These are phyloP conservation scores for Xylaria longipes DNA, from an alignment of 495 filamentous ascomycete species.

Conservation along the genomic window DNA sequence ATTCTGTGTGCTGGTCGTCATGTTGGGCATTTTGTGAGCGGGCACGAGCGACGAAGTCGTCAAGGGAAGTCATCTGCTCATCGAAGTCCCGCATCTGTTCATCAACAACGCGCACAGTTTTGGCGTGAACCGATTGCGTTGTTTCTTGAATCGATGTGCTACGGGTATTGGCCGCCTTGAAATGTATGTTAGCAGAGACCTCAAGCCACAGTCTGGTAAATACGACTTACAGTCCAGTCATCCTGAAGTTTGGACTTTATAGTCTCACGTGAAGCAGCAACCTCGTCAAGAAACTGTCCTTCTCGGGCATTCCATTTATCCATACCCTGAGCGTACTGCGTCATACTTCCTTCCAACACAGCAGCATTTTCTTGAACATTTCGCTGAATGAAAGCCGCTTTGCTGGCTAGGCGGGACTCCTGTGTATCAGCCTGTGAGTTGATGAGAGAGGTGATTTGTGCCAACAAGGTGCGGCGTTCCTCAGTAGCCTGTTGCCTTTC, in stretches of 20 bases:
- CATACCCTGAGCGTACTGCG: slow-evolving; percentile 72
- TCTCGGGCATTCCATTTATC: slow-evolving; percentile 77
- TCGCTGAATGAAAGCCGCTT: slow-evolving; percentile 64
- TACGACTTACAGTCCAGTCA: slow-evolving; percentile 77
- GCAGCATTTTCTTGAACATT: slow-evolving; percentile 67
- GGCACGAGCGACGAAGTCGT: slow-evolving; percentile 87
- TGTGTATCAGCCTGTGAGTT: slow-evolving; percentile 76
- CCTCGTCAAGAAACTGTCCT: slow-evolving; percentile 69
- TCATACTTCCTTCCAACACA: slow-evolving; percentile 66
- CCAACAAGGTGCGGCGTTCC: slow-evolving; percentile 75
- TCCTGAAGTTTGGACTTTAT: slow-evolving; percentile 82
- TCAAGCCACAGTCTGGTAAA: background rate
- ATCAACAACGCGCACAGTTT: slow-evolving; percentile 88
- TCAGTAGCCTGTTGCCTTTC: slow-evolving; percentile 74
- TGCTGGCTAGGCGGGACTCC: slow-evolving; percentile 69
- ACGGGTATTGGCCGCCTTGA: slow-evolving; percentile 75
- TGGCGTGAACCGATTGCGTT: slow-evolving; percentile 87
- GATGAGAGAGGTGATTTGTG: slow-evolving; percentile 77
- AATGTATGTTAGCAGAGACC: slow-evolving; percentile 39
- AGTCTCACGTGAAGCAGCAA: slow-evolving; percentile 72
- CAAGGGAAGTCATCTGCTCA: slow-evolving; percentile 83
- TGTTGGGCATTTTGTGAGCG: slow-evolving; percentile 80
- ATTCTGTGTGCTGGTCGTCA: slow-evolving; percentile 67
- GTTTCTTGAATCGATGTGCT: slow-evolving; percentile 79
- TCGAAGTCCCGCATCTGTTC: slow-evolving; percentile 87